Evolutionary conservation across 2,329 filamentous ascomycete species (phyloP), one percentile per base, ranked within the genome.

Genomic region (Clarireedia homoeocarpa): DNA sequence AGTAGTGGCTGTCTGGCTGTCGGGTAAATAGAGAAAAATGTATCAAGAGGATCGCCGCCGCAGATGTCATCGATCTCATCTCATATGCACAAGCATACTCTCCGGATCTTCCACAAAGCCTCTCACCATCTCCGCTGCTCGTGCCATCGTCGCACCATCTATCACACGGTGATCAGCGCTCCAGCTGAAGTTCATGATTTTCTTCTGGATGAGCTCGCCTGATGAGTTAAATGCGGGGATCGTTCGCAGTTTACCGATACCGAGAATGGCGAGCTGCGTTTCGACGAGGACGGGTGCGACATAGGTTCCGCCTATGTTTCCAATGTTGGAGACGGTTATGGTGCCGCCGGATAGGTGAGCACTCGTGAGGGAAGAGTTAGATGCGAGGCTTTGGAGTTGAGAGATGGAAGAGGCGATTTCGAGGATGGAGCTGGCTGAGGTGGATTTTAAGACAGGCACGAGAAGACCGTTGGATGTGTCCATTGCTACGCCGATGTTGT

Each of bases 401-500:
- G 73, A 71, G 51, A 97, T 80, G 70, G 96, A 90, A 17, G 79
- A 73, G 0, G 91, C 88, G 58, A 99, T 88, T 48, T 85, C 82
- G 39, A 86, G 72, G 64, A 99, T 86, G 67, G 85, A 94, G 62
- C 86, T 83, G 20, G 77, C 76, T 59, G 85, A 85, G 45, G 96
- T 90, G 69, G 95, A 84, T 69, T 86, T 89, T 70, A 99, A 83
- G 47, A 97, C 94, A 1, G 94, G 94, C 3, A 99, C 94, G 7
- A 99, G 74, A 0, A 99, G 82, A 2, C 94, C 94, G 6, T 79
- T 77, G 0, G 92, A 90, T 0, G 92, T 95, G 72, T 99, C 94
- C 80, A 99, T 94, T 56, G 94, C 94, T 36, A 99, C 80, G 59
- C 94, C 94, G 59, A 99, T 92, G 72, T 99, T 95, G 78, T 99